Base-by-base conservation (phyloP, 495 filamentous ascomycete species). In the Penicillium coprophilum region DNA sequence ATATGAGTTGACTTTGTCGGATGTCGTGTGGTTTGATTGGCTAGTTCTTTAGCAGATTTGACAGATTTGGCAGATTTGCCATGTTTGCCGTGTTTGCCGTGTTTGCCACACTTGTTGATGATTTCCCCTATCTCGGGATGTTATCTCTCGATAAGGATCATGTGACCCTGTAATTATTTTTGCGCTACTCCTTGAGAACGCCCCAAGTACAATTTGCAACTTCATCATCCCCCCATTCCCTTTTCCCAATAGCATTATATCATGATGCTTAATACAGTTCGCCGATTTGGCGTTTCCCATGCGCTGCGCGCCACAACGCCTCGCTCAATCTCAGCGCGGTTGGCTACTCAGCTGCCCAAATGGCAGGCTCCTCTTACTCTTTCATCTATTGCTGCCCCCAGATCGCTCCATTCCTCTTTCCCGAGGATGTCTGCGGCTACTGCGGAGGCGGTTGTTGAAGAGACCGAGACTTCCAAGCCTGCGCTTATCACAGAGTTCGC, bases 401-500 rank as follows among this genome's bases (percentile, higher is more conserved):
- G 69, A 27, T 71, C 70, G 12, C 59, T 73, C 23, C 73, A 73
- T 39, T 67, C 70, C 41, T 66, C 70, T 15, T 71, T 63, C 50
- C 64, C 66, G 32, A 30, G 61, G 39, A 20, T 63, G 40, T 65
- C 65, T 46, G 70, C 67, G 28, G 66, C 63, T 45, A 48, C 60
- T 24, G 61, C 62, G 8, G 59, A 58, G 27, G 59, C 57, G 5
- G 52, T 69, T 34, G 53, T 48, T 21, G 55, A 64, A 45, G 53
- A 52, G 3, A 49, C 57, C 8, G 62, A 70, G 51, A 9, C 56
- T 7, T 52, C 46, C 19, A 50, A 67, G 24, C 38, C 64, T 54
- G 65, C 67, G 15, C 56, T 61, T 1, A 69, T 90, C 63, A 88
- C 85, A 19, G 77, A 77, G 38, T 98, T 98, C 66, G 63, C 76